Conservation (phyloP, 257 asterid genomes). For the Primulina huaijiensis region DNA sequence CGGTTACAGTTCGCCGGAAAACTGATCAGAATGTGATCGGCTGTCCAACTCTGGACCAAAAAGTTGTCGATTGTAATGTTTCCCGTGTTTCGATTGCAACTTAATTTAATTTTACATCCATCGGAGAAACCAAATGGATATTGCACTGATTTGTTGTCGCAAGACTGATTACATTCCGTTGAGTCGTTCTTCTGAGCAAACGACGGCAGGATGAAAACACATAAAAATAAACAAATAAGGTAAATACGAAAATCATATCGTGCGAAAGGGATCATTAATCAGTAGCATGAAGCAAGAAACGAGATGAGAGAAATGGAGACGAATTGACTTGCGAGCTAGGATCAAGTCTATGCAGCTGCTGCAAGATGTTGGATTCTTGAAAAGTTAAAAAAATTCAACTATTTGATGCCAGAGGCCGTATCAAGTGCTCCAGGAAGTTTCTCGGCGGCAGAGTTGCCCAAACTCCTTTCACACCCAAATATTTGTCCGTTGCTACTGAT, state of each 20-base stretch:
- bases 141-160: neutral
- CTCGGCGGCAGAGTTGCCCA: too few species aligned
- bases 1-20: slow-evolving; percentile 62
- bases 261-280: neutral
- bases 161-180: neutral
- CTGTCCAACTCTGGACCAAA: slow-evolving; percentile 45
- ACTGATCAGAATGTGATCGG: slow-evolving; percentile 37
- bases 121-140: neutral
- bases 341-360: neutral
- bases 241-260: neutral
- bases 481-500: too few species aligned
- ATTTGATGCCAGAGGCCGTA: too few species aligned
- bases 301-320: neutral
- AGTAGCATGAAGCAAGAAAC: neutral
- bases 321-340: neutral
- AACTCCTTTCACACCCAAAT: too few species aligned
- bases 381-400: too few species aligned
- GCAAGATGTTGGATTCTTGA: too few species aligned
- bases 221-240: neutral
- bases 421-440: too few species aligned
- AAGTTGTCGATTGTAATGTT: neutral
- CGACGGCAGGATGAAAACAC: neutral
- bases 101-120: neutral
- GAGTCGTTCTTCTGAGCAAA: neutral
- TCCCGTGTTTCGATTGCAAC: neutral